These are phyloP conservation scores for Eutypa lata DNA, from an alignment of 2,329 filamentous ascomycete genomes.

Conservation along the genomic window DNA sequence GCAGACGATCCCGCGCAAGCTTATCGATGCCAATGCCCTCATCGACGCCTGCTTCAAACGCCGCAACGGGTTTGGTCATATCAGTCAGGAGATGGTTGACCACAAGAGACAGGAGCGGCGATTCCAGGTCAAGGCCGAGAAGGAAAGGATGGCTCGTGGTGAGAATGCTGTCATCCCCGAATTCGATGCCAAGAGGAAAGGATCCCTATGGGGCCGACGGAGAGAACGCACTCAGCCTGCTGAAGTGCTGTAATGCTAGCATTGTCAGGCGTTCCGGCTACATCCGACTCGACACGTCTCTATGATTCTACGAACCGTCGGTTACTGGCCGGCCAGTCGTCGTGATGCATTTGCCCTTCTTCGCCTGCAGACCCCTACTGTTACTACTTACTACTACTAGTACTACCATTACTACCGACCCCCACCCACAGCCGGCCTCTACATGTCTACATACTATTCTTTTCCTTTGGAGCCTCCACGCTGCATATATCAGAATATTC, in stretches of 20 bases:
- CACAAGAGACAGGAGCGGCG: conserved; percentile 68
- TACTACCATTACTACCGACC: not conserved
- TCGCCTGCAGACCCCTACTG: conserved; percentile 1
- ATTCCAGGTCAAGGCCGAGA: conserved; percentile 44
- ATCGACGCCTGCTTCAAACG: conserved; percentile 82
- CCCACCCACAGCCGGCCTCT: not conserved
- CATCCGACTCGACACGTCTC: not conserved
- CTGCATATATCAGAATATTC: not conserved
- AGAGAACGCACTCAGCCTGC: conserved; percentile 29
- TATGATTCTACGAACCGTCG: not conserved
- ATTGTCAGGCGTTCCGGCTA: not conserved
- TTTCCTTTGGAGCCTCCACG: conserved; percentile 2
- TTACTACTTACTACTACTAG: not conserved
- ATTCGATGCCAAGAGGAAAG: conserved; percentile 36
- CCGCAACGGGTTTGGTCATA: conserved; percentile 74
- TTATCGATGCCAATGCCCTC: conserved; percentile 78
- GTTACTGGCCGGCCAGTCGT: not conserved
- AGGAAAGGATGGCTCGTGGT: conserved; percentile 31
- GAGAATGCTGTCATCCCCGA: conserved; percentile 31
- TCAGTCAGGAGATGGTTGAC: conserved; percentile 81
- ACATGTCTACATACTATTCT: conserved; percentile 5
- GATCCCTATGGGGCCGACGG: conserved; percentile 44
- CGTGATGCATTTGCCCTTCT: not conserved
- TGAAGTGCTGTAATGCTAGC: conserved; percentile 12
- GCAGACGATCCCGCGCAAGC: conserved; percentile 75